phyloP scores from a whole-genome alignment of 805 yeast genomes.

The Lachancea quebecensis region DNA sequence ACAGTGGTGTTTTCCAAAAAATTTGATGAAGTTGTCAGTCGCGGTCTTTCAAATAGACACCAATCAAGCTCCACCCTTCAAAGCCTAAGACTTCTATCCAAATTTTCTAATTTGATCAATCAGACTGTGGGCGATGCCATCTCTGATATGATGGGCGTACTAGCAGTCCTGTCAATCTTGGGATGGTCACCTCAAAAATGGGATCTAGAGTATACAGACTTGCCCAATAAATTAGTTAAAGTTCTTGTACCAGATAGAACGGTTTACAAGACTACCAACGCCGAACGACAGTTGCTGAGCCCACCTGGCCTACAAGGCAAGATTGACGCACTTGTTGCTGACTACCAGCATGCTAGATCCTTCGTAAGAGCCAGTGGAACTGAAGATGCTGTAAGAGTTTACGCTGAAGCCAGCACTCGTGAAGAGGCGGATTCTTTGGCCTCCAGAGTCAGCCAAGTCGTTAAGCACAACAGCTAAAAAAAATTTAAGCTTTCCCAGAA shows the following conservation, averaged over 20 bases:
- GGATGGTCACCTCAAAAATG: constrained; percentile 59
- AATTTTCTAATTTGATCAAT: constrained; percentile 69
- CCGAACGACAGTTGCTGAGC: constrained; percentile 72
- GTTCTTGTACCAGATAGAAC: constrained; percentile 78
- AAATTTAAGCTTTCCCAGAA: no score
- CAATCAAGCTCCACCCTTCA: constrained; percentile 38
- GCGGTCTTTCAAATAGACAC: constrained; percentile 35
- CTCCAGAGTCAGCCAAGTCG: constrained; percentile 34
- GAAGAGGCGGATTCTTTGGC: constrained; percentile 44
- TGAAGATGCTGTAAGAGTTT: constrained; percentile 93
- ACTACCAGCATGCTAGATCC: constrained; percentile 61
- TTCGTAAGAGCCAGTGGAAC: constrained; percentile 98
- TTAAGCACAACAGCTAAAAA: constrained; percentile 10
- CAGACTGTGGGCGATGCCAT: constrained; percentile 99
- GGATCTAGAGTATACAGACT: constrained; percentile 71
- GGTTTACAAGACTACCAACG: constrained; percentile 76
- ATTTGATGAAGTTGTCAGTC: constrained; percentile 34
- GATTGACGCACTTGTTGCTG: constrained; percentile 58
- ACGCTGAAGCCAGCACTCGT: constrained; percentile 72
- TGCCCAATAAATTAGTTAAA: constrained; percentile 80
- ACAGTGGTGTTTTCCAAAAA: constrained; percentile 74
- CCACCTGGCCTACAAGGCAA: constrained; percentile 72
- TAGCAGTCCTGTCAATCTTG: constrained; percentile 54
- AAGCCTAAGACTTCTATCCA: constrained; percentile 48
- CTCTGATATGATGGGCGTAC: constrained; percentile 77